Base-by-base conservation (phyloP, 768 basidiomycete genomes). In the Mycena galericulata region DNA sequence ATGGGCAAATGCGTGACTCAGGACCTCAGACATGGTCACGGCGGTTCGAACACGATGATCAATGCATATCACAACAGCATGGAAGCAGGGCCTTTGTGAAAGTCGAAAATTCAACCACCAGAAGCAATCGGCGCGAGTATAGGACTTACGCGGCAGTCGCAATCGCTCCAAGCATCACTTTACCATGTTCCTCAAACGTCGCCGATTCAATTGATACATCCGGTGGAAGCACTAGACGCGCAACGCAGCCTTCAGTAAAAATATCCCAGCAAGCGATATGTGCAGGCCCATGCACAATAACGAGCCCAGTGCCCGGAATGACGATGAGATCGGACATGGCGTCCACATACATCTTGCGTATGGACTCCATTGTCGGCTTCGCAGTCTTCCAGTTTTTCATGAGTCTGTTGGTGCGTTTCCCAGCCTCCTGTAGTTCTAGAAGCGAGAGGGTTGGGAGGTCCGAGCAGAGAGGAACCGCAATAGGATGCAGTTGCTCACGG, bases 331-430 rank as follows among this genome's bases (percentile, higher is more conserved):
- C 34, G 24, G 58, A n/a, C 58, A 47, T 26, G 3, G n/a, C 4
- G 45, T 60, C 58, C 30, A 49, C 22, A 38, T 27, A 32, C 12
- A 60, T 36, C 24, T 47, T 32, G 4, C 58, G 43, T 4, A 49
- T 20, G 5, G 58, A 34, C 32, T 47, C 58, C n/a, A 43, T 6
- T 3, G 14, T 60, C 32, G 15, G 15, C 22, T n/a, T n/a, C n/a
- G n/a, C n/a, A n/a, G n/a, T n/a, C 11, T 6, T 10, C 58, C 58
- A 60, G 32, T 60, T 60, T 15, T 60, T 60, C 15, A 60, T 60
- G 7, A 60, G 12, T 7, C 45, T 60, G 27, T 47, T 47, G 14
- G 58, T 60, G 45, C 58, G 56, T 20, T 36, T 34, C 32, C 45
- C 58, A 4, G 58, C 46, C 32, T 34, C 32, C 14, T n/a, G 43